Conservation (phyloP, 2,329 filamentous ascomycete species). For the Macroventuria anomochaeta region DNA sequence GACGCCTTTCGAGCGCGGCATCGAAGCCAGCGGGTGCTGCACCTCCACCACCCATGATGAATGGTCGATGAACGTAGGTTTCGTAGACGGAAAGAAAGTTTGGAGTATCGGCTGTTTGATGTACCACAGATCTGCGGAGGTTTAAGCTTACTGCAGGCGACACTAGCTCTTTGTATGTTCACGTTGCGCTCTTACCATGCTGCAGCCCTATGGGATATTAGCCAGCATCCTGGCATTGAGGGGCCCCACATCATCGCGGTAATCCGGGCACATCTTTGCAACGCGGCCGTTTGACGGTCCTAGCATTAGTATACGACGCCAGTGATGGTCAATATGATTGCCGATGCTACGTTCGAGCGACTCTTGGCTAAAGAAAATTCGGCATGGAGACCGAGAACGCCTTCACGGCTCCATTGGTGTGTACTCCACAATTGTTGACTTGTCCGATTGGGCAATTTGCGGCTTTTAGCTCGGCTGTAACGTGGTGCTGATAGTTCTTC, state of each 20-base stretch:
- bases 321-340: neutral
- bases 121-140: constrained; percentile 7
- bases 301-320: neutral
- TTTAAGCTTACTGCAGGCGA: constrained; percentile 12
- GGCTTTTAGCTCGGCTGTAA: neutral
- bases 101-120: neutral
- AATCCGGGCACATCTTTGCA: constrained; percentile 10
- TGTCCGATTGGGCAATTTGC: neutral
- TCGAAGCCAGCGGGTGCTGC: constrained; percentile 27
- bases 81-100: neutral
- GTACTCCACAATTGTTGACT: neutral
- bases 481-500: constrained; percentile 6
- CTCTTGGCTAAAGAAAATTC: constrained; percentile 1
- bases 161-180: constrained; percentile 16
- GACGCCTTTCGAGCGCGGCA: constrained; percentile 31
- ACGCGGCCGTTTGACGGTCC: neutral
- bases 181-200: constrained; percentile 1
- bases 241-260: constrained; percentile 7
- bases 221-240: constrained; percentile 25
- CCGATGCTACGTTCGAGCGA: neutral
- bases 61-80: neutral
- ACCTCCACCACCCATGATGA: constrained; percentile 35
- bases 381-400: constrained; percentile 2
- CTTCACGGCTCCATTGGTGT: neutral
- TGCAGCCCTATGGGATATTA: constrained; percentile 21